These are phyloP conservation scores for Fusarium sterilihyphosum DNA, from an alignment of 2,329 filamentous ascomycete genomes.

Conservation along the genomic window DNA sequence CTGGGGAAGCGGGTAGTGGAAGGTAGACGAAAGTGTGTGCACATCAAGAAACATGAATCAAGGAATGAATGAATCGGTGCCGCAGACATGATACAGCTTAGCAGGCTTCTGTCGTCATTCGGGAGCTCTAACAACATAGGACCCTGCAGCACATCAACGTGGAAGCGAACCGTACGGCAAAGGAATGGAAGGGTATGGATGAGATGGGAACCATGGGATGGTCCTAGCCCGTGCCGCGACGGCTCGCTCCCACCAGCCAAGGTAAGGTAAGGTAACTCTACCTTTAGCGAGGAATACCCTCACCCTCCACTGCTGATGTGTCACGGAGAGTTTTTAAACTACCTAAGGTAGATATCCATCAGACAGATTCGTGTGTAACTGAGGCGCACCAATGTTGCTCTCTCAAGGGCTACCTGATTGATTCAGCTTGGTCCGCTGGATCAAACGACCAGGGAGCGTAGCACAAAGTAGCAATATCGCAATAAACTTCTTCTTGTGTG, in stretches of 20 bases:
- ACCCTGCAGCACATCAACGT: constrained; percentile 36
- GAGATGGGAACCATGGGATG: constrained; percentile 20
- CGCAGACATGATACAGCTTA: background rate
- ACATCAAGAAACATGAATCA: background rate
- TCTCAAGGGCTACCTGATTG: background rate
- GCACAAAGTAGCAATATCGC: constrained; percentile 3
- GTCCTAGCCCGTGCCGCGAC: constrained; percentile 30
- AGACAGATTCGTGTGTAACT: constrained; percentile 5
- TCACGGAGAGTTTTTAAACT: constrained; percentile 24
- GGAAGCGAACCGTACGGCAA: constrained; percentile 21
- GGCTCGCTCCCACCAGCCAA: constrained; percentile 28
- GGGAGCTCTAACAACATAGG: background rate
- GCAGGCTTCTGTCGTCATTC: constrained; percentile 11
- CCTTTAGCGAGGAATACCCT: constrained; percentile 14
- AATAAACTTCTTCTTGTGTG: constrained; percentile 1
- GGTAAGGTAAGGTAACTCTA: background rate
- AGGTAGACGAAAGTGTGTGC: background rate
- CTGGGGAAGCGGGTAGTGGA: background rate
- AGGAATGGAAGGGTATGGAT: background rate
- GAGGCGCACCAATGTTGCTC: background rate
- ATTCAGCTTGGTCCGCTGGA: background rate
- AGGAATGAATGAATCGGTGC: constrained; percentile 6
- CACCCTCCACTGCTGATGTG: constrained; percentile 15
- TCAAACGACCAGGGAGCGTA: background rate
- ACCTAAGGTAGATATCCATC: background rate